A percentile compares a stretch with the other conserved stretches of the same genome.
phyloP scores from a whole-genome alignment of 2,329 filamentous ascomycete genomes.

The Capronia americana region DNA sequence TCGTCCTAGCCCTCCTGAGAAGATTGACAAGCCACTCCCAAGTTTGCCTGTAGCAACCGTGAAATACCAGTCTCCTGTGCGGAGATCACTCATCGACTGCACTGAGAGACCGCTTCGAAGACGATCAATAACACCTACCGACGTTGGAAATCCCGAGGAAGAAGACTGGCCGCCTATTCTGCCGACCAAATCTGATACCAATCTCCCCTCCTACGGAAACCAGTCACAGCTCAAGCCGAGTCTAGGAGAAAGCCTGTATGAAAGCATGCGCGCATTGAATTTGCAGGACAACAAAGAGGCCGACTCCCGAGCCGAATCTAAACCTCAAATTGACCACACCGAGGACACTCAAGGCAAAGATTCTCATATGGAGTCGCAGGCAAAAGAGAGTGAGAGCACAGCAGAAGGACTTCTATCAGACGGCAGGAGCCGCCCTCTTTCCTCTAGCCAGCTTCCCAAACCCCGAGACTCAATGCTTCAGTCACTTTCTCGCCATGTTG shows the following conservation, averaged over 20 bases:
- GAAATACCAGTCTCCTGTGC: conserved; percentile 34
- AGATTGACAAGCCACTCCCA: conserved; percentile 42
- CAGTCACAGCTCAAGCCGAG: conserved; percentile 29
- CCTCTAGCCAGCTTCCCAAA: conserved; percentile 33
- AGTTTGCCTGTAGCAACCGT: conserved; percentile 41
- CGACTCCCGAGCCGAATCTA: neutral
- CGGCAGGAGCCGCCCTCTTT: conserved; percentile 20
- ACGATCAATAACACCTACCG: conserved; percentile 36
- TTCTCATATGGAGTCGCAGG: neutral
- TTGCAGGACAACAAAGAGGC: conserved; percentile 24
- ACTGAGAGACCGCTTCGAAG: conserved; percentile 40
- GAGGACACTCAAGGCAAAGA: neutral
- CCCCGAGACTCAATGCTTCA: conserved; percentile 34
- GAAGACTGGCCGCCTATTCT: conserved; percentile 44
- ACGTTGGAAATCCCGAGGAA: conserved; percentile 19
- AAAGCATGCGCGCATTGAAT: conserved; percentile 36
- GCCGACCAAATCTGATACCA: conserved; percentile 21
- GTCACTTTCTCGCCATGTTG: conserved; percentile 28
- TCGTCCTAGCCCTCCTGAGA: neutral
- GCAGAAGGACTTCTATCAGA: conserved; percentile 1
- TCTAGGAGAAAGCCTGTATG: conserved; percentile 35
- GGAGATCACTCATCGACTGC: conserved; percentile 43
- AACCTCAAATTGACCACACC: conserved; percentile 4
- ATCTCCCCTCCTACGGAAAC: neutral
- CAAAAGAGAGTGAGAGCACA: neutral